phyloP scores from a whole-genome alignment of 805 yeast species.

The Myxozyma monticola region DNA sequence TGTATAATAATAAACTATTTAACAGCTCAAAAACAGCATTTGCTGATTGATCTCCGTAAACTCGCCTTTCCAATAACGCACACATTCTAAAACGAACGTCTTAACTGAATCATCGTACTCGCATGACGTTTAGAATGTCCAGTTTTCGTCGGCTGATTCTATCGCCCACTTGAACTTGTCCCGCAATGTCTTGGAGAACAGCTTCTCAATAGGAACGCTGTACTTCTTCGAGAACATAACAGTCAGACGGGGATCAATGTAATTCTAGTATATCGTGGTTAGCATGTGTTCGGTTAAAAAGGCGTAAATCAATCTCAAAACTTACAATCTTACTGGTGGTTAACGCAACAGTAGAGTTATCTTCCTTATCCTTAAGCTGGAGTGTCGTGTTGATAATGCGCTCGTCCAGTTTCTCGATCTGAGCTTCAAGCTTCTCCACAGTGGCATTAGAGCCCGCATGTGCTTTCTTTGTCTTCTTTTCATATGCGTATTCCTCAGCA shows the following conservation, averaged over 20 bases:
- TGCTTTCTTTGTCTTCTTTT: slow-evolving; percentile 56
- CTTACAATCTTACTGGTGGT: slow-evolving; percentile 91
- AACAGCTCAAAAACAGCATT: too few species aligned
- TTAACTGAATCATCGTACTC: too few species aligned
- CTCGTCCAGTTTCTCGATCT: slow-evolving; percentile 69
- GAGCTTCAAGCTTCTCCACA: slow-evolving; percentile 69
- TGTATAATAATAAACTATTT: too few species aligned
- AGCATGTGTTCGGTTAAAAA: too few species aligned
- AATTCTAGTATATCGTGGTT: too few species aligned
- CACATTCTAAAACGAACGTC: too few species aligned
- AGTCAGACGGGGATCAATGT: slow-evolving; percentile 90
- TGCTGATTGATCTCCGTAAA: background rate
- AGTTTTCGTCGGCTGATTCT: slow-evolving; percentile 80
- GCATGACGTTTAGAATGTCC: slow-evolving; percentile 82
- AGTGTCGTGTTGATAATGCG: slow-evolving; percentile 67
- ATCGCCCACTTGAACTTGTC: slow-evolving; percentile 97
- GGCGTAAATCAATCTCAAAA: too few species aligned
- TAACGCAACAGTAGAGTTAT: slow-evolving; percentile 87
- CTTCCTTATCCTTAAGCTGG: slow-evolving; percentile 88
- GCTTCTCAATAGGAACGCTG: slow-evolving; percentile 86
- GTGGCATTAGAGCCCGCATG: slow-evolving; percentile 53
- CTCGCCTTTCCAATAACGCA: too few species aligned
- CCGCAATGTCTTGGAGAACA: slow-evolving; percentile 85
- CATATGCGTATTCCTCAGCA: slow-evolving; percentile 45
- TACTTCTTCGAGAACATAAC: slow-evolving; percentile 85